Evolutionary conservation across 176 grass and related monocot species (phyloP).

Genomic region (Cenchrus americanus): DNA sequence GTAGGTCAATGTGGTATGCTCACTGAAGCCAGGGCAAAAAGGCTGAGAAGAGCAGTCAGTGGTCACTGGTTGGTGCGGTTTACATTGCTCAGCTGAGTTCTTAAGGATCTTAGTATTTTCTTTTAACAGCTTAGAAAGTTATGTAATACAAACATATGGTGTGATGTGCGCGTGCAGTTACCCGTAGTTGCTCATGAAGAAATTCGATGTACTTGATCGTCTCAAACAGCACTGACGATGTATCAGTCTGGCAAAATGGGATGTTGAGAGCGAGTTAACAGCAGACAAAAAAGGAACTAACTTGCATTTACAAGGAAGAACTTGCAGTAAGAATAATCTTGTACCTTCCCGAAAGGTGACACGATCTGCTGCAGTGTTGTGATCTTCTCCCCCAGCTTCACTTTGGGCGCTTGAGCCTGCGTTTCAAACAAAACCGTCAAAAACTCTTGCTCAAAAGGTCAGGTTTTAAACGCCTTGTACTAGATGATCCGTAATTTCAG

Average conservation of each 20-base stretch:
- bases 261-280: slow-evolving; percentile 7
- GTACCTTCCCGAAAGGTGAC: slow-evolving; percentile 89
- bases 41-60: background rate
- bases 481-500: background rate
- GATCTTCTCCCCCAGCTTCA: slow-evolving; percentile 77
- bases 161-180: slow-evolving; percentile 27
- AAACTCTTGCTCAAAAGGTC: background rate
- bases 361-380: slow-evolving; percentile 78
- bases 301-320: background rate
- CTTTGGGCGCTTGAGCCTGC: slow-evolving; percentile 57
- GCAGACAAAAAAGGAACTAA: background rate
- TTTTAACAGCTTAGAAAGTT: background rate
- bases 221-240: slow-evolving; percentile 75
- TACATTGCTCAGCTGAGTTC: background rate
- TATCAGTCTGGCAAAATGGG: slow-evolving; percentile 65
- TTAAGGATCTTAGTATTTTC: background rate
- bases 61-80: background rate
- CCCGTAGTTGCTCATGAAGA: slow-evolving; percentile 86
- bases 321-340: background rate
- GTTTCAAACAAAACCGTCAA: slow-evolving; percentile 16
- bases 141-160: background rate
- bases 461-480: background rate
- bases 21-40: background rate
- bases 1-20: slow-evolving; percentile 28
- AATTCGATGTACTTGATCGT: slow-evolving; percentile 74